Percentiles rank a stretch among this genome's conserved stretches.
phyloP scores from a whole-genome alignment of 1,284 basidiomycete genomes.

The Cutaneotrichosporon dermatis region DNA sequence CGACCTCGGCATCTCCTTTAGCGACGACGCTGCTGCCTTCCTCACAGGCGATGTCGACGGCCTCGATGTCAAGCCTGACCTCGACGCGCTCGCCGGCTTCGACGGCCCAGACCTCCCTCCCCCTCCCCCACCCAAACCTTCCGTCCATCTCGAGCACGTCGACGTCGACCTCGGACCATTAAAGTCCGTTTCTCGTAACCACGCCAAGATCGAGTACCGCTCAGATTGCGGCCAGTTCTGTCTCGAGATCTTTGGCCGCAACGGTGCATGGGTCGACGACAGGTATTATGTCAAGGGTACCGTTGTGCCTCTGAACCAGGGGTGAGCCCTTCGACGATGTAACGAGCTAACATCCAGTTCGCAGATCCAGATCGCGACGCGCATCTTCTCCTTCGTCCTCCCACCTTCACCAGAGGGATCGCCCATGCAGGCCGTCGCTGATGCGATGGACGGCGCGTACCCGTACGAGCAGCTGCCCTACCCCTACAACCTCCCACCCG shows the following conservation, averaged over 20 bases:
- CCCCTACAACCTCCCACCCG: constrained; percentile 41
- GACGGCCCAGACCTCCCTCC: constrained; percentile 2
- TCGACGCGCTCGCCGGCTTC: constrained; percentile 7
- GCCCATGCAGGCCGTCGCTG: constrained; percentile 26
- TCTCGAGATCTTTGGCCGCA: constrained; percentile 84
- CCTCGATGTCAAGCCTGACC: constrained; percentile 17
- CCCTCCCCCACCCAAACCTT: constrained; percentile 35
- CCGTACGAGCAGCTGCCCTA: constrained; percentile 33
- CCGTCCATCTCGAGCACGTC: constrained; percentile 55
- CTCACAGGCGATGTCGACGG: not conserved
- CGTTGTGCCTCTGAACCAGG: constrained; percentile 71
- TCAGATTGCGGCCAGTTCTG: constrained; percentile 68
- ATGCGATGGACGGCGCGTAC: constrained; percentile 23
- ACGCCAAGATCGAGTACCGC: constrained; percentile 82
- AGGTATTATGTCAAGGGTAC: constrained; percentile 87
- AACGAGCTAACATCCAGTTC: constrained; percentile 58
- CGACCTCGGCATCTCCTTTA: not conserved
- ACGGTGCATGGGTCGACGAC: constrained; percentile 97
- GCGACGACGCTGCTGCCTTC: not conserved
- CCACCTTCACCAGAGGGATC: constrained; percentile 54
- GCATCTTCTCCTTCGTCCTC: constrained; percentile 93
- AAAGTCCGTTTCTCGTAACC: constrained; percentile 92
- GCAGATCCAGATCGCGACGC: constrained; percentile 96
- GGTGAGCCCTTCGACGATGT: constrained; percentile 54
- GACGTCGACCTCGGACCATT: constrained; percentile 96